A percentile compares a stretch with the other conserved stretches of the same genome.
Conservation (phyloP, 306 rosid genomes). For the Cyclanthera cordifolia region DNA sequence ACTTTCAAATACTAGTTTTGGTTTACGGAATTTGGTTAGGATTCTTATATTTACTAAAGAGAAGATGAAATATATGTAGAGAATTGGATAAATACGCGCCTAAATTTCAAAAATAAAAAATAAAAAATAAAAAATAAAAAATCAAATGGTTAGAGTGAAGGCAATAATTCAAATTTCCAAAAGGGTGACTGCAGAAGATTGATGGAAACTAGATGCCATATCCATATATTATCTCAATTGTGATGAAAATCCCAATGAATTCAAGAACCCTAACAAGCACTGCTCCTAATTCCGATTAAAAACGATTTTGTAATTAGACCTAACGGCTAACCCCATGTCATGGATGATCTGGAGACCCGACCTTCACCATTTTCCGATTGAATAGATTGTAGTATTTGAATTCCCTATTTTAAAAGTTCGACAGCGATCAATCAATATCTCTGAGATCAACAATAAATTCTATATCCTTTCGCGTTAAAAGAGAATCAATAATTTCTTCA, state of each 20-base stretch:
- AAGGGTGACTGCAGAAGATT: not conserved
- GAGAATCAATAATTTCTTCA: not conserved
- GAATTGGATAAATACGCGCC: no score
- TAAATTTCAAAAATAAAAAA: no score
- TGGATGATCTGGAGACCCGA: not conserved
- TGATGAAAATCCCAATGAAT: not conserved
- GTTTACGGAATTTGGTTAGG: no score
- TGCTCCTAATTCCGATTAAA: not conserved
- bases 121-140: no score
- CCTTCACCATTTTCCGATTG: not conserved
- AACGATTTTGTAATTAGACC: no score
- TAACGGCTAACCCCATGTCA: not conserved
- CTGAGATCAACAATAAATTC: not conserved
- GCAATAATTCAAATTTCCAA: not conserved
- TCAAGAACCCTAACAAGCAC: not conserved
- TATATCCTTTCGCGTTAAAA: not conserved
- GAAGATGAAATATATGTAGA: no score
- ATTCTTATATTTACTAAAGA: no score
- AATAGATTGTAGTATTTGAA: not conserved
- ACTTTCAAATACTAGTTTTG: no score
- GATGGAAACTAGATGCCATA: not conserved
- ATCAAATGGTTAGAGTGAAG: no score
- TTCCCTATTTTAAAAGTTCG: not conserved
- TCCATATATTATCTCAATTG: not conserved
- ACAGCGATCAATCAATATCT: not conserved